Percentiles rank a stretch among this genome's conserved stretches.
These are phyloP conservation scores for Neonectria magnoliae DNA, from an alignment of 2,329 filamentous ascomycete species.

Conservation along the genomic window DNA sequence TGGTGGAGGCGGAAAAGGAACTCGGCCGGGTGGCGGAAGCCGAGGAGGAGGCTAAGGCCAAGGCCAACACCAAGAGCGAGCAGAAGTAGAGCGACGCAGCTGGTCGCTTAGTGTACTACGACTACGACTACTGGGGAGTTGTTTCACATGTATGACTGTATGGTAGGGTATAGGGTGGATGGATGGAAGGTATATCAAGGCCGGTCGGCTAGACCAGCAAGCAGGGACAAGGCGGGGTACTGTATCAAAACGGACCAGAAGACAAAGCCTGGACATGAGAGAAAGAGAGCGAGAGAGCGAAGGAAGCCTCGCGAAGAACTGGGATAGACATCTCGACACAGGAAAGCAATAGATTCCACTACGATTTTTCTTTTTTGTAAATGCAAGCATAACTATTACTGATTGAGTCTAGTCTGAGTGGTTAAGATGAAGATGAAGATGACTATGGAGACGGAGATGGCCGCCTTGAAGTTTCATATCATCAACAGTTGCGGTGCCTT, in stretches of 20 bases:
- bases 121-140: conserved; percentile 30
- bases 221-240: conserved; percentile 29
- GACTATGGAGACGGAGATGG: background rate
- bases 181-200: conserved; percentile 29
- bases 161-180: conserved; percentile 41
- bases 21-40: conserved; percentile 43
- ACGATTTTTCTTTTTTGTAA: conserved; percentile 39
- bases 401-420: background rate
- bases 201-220: conserved; percentile 12
- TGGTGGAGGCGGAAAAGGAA: conserved; percentile 65
- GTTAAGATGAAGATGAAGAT: background rate
- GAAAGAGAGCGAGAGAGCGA: conserved; percentile 24
- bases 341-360: conserved; percentile 47
- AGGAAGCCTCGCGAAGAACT: conserved; percentile 19
- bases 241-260: conserved; percentile 40
- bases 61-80: conserved; percentile 44
- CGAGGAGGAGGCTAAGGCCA: conserved; percentile 37
- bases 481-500: no score
- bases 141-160: conserved; percentile 48
- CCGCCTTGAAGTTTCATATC: background rate
- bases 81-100: conserved; percentile 41
- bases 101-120: conserved; percentile 37
- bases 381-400: conserved; percentile 1
- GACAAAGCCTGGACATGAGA: conserved; percentile 12
- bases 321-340: conserved; percentile 44